Evolutionary conservation across 2,329 filamentous ascomycete genomes (phyloP).

Genomic region (Claviceps digitariae): DNA sequence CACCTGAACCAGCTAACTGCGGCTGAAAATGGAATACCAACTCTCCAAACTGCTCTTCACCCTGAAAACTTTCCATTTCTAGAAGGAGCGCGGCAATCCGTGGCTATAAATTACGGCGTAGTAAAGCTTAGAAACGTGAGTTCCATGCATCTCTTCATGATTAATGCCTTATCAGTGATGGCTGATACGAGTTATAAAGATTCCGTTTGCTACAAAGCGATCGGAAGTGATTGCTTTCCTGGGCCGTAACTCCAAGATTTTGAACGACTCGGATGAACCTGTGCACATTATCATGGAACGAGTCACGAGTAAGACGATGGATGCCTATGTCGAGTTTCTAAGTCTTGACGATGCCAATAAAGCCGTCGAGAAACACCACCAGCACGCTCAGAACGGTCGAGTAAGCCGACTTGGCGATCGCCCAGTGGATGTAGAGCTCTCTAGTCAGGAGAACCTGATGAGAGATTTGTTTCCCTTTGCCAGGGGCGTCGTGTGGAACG

Average conservation of each 20-base stretch:
- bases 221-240: constrained; percentile 45
- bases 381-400: constrained; percentile 24
- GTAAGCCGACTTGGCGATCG: constrained; percentile 41
- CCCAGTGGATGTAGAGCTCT: constrained; percentile 41
- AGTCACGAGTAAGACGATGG: constrained; percentile 47
- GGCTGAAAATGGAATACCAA: constrained; percentile 21
- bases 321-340: constrained; percentile 46
- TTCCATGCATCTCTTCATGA: constrained; percentile 1
- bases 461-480: constrained; percentile 47
- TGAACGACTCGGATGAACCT: constrained; percentile 40
- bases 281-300: constrained; percentile 53
- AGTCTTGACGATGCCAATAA: constrained; percentile 38
- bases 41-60: constrained; percentile 21
- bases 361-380: constrained; percentile 35
- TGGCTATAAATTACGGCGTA: constrained; percentile 26
- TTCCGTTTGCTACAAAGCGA: constrained; percentile 40
- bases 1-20: constrained; percentile 24
- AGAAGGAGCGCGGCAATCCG: constrained; percentile 21
- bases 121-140: constrained; percentile 38
- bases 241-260: constrained; percentile 41
- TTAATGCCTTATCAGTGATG: not conserved
- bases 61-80: constrained; percentile 32
- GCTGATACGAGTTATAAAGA: constrained; percentile 23
- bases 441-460: constrained; percentile 44
- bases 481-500: constrained; percentile 41